Percentiles rank a stretch among this genome's conserved stretches.
phyloP scores from a whole-genome alignment of 2,329 filamentous ascomycete species.

The Diaporthe vaccinii region DNA sequence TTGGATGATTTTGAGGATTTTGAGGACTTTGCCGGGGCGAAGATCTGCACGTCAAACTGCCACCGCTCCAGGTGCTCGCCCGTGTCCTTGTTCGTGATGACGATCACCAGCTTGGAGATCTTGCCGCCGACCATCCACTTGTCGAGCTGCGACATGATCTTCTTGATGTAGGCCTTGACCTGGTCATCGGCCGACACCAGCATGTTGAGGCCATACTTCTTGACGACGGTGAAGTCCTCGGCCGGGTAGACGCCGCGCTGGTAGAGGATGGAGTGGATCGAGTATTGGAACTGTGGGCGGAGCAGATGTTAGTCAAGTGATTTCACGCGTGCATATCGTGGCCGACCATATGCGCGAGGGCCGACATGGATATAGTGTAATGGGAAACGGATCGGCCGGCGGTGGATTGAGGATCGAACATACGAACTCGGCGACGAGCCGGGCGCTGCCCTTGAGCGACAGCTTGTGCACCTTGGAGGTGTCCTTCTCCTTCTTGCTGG shows the following conservation, averaged over 20 bases:
- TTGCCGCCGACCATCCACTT: constrained; percentile 98
- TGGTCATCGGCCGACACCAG: constrained; percentile 96
- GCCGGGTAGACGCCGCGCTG: constrained; percentile 90
- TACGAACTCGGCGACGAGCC: constrained; percentile 95
- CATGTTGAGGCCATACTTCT: constrained; percentile 99
- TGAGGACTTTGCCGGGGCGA: constrained; percentile 52
- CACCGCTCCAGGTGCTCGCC: constrained; percentile 96
- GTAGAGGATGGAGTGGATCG: constrained; percentile 95
- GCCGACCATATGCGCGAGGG: background rate
- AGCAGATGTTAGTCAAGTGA: constrained; percentile 41
- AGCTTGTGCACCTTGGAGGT: constrained; percentile 96
- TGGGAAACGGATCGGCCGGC: no score
- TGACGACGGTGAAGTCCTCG: constrained; percentile 96
- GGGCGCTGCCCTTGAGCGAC: constrained; percentile 85
- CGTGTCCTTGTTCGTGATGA: constrained; percentile 97
- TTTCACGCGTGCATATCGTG: background rate
- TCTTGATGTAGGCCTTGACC: constrained; percentile 99
- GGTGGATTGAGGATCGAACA: constrained; percentile 52
- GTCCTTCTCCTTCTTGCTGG: constrained; percentile 63
- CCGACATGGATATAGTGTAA: background rate
- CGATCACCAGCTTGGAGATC: constrained; percentile 96
- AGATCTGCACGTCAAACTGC: constrained; percentile 88
- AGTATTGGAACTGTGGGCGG: constrained; percentile 85
- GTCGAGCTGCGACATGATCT: constrained; percentile 96
- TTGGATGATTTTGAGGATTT: constrained; percentile 67